Evolutionary conservation across 2,329 filamentous ascomycete species (phyloP), one percentile per base, ranked within the genome.

Genomic region (Diaporthe helianthi): DNA sequence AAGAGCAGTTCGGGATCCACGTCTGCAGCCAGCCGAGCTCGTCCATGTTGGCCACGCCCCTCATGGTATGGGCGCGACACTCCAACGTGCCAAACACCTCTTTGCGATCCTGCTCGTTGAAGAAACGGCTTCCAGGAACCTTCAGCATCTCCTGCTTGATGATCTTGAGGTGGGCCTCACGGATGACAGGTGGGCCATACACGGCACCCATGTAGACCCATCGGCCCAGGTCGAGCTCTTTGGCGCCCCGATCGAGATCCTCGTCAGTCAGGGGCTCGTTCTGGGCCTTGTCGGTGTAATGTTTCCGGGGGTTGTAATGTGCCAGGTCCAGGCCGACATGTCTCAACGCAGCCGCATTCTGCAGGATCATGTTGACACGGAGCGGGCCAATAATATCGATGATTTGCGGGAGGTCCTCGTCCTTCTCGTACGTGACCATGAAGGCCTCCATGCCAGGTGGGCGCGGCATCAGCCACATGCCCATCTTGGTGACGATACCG

Each of bases 401-500:
- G 22, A 79, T 76, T 10, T 74, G 74, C 26, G 72, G 73, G 29
- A 81, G 75, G 68, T 80, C 79, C 17, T 76, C 76, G 29, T 80
- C 79, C 49, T 73, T 75, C 33, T 78, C 77, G 65, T 81, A 80
- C 0, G 80, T 81, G 68, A 82, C 75, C 75, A 78, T 77, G 76
- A 80, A 83, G 1, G 79, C 77, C 69, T 81, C 78, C 71, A 81
- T 77, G 1, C 72, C 76, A 0, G 76, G 74, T 2, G 78, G 76
- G 17, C 61, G 52, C 7, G 80, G 80, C 77, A 80, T 80, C 68
- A 79, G 71, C 65, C 77, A 76, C 65, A 87, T 80, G 0, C 85
- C 86, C 80, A 88, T 84, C 75, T 87, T 87, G 3, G 83, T 84
- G 8, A 86, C 82, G 44, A 87, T 83, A 38, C 85, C 85, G 15